These are phyloP conservation scores for Exophiala sp. DNA, from an alignment of 2,329 filamentous ascomycete species.

Conservation along the genomic window DNA sequence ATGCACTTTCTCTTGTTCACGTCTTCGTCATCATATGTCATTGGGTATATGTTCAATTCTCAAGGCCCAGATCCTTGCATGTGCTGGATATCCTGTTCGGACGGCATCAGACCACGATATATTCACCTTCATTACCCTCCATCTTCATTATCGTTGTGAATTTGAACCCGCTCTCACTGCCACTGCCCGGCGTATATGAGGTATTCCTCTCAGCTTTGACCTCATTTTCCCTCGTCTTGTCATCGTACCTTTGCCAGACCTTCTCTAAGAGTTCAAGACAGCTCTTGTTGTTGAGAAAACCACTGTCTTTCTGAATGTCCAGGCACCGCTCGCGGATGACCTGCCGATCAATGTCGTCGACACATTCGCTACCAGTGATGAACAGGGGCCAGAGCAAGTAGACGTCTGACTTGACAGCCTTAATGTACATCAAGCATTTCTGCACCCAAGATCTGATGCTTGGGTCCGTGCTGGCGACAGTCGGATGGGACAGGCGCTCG, in stretches of 20 bases:
- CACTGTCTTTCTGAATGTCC: slow-evolving; percentile 82
- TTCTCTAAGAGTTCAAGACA: slow-evolving; percentile 81
- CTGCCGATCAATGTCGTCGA: slow-evolving; percentile 72
- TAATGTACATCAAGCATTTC: slow-evolving; percentile 79
- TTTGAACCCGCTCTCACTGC: slow-evolving; percentile 32
- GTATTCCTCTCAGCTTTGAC: background rate
- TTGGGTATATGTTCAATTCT: no score
- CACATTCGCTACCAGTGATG: slow-evolving; percentile 83
- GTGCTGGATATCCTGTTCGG: background rate
- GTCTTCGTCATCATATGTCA: no score
- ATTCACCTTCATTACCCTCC: slow-evolving; percentile 37
- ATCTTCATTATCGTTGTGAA: slow-evolving; percentile 38
- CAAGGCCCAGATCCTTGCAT: no score
- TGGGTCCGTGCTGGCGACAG: slow-evolving; percentile 66
- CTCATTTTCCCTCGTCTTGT: background rate
- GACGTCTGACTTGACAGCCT: slow-evolving; percentile 75
- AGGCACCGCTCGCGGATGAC: slow-evolving; percentile 76
- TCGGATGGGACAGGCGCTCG: slow-evolving; percentile 77
- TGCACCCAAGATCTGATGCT: slow-evolving; percentile 81
- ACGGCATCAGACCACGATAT: slow-evolving; percentile 36
- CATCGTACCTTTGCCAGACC: slow-evolving; percentile 58
- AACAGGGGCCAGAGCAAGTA: slow-evolving; percentile 93
- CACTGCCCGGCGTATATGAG: background rate
- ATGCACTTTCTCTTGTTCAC: no score
- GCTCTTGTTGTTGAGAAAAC: slow-evolving; percentile 89